phyloP scores from a whole-genome alignment of 2,329 filamentous ascomycete genomes.

The Trichoderma simmonsii region DNA sequence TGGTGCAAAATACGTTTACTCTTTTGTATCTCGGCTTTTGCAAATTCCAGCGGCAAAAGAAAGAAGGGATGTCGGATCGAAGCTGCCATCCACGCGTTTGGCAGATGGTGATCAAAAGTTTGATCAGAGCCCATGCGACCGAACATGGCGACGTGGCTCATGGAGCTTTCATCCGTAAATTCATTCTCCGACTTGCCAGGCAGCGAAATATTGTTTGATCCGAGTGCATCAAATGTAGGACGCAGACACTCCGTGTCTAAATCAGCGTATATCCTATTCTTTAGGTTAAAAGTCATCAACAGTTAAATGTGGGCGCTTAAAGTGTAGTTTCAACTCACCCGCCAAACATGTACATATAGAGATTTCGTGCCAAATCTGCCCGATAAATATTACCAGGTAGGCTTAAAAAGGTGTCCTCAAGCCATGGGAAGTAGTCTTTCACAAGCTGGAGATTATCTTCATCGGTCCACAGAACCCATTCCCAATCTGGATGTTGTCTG shows the following conservation, averaged over 20 bases:
- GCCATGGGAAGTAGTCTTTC: conserved; percentile 32
- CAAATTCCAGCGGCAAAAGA: neutral
- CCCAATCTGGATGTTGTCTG: conserved; percentile 31
- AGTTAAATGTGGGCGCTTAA: conserved; percentile 19
- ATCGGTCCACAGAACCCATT: conserved; percentile 37
- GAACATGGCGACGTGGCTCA: neutral
- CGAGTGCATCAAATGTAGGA: neutral
- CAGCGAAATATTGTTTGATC: neutral
- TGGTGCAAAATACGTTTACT: neutral
- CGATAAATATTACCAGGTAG: conserved; percentile 33
- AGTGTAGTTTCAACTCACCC: conserved; percentile 26
- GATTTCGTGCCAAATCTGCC: conserved; percentile 31
- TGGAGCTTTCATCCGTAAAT: neutral
- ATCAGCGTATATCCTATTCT: neutral
- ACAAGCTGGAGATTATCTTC: conserved; percentile 35
- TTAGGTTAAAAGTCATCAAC: neutral
- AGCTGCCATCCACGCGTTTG: neutral
- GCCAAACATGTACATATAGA: conserved; percentile 38
- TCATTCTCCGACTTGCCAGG: neutral
- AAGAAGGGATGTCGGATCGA: neutral
- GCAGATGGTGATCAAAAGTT: neutral
- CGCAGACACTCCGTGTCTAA: neutral
- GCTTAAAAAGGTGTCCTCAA: conserved; percentile 29
- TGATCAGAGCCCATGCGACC: neutral
- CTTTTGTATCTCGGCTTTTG: neutral